phyloP scores from a whole-genome alignment of 78 protist species.

The Polysphondylium violaceum region DNA sequence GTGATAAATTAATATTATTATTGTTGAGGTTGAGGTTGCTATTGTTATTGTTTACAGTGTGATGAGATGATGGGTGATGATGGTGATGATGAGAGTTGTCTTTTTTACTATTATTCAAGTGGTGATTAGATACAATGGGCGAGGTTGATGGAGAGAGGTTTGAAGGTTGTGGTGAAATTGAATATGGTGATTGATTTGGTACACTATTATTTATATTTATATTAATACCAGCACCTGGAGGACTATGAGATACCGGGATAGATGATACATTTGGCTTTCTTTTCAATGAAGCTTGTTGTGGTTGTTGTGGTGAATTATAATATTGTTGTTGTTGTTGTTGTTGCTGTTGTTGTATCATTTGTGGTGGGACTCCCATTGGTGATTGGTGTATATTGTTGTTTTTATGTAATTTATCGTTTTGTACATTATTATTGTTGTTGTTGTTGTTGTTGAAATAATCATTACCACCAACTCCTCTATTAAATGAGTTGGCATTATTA shows the following conservation, averaged over 20 bases:
- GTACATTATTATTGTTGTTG: not conserved
- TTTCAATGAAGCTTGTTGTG: conserved; percentile 1
- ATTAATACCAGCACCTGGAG: conserved; percentile 10
- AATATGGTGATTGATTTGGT: conserved; percentile 19
- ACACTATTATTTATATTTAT: not conserved
- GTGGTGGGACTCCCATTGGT: too few relatives aligned
- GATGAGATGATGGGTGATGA: not conserved
- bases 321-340: not conserved
- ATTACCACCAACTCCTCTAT: conserved; percentile 2
- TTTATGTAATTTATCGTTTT: too few relatives aligned
- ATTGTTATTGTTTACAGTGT: conserved; percentile 8
- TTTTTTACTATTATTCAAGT: not conserved
- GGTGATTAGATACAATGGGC: not conserved
- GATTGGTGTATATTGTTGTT: too few relatives aligned
- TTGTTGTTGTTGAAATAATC: not conserved
- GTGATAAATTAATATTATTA: not conserved
- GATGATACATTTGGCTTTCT: conserved; percentile 51
- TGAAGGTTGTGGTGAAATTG: conserved; percentile 27
- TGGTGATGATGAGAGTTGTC: not conserved
- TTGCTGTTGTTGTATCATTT: not conserved
- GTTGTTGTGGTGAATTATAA: conserved; percentile 5
- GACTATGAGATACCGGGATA: conserved; percentile 13
- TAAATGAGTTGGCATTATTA: too few relatives aligned
- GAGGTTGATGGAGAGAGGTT: conserved; percentile 7
- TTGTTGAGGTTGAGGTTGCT: not conserved